Base-by-base conservation (phyloP, 1,284 basidiomycete genomes). In the Apiotrichum sp. region DNA sequence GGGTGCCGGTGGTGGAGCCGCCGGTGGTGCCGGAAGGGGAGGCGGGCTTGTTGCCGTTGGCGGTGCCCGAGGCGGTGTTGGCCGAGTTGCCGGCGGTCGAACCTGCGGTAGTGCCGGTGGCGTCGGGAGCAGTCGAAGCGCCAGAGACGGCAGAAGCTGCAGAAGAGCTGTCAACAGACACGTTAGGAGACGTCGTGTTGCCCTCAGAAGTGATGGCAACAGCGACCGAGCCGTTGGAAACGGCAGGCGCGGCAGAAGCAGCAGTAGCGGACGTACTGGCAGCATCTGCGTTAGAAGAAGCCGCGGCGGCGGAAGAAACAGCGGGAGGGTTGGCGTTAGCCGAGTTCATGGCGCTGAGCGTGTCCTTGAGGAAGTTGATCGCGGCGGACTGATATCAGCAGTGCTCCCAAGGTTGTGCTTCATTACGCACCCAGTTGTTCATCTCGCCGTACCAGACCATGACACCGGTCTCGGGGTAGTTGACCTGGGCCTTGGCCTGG, bases 381-480 rank as follows among this genome's bases (percentile, higher is more conserved):
- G 57, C 57, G 9, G 49, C 49, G 40, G n/a, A 10, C 51, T 47
- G 36, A 6, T 8, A 34, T 35, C 34, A 47, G 46, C n/a, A n/a
- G n/a, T n/a, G n/a, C n/a, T n/a, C n/a, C n/a, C n/a, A n/a, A n/a
- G n/a, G n/a, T 46, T 34, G 5, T 0, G 9, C 29, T n/a, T 41
- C 16, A 22, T 3, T 14, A 35, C 51, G n/a, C 10, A 52, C 47
- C 59, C 59, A 61, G 47, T 52, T 41, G 47, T 42, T 36, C 43
- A 53, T 43, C 48, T 50, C 42, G 31, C 53, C 59, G 6, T 45
- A 47, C 59, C 59, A 61, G 31, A 61, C 43, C 59, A 61, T 61
- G 51, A 61, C 33, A 40, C 59, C 59, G 13, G 59, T 61, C 16
- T 44, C 47, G 13, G 59, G 53, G 51, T 55, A 53, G 14, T 29